Evolutionary conservation across 495 filamentous ascomycete species (phyloP).

Genomic region (Xylaria grammica): DNA sequence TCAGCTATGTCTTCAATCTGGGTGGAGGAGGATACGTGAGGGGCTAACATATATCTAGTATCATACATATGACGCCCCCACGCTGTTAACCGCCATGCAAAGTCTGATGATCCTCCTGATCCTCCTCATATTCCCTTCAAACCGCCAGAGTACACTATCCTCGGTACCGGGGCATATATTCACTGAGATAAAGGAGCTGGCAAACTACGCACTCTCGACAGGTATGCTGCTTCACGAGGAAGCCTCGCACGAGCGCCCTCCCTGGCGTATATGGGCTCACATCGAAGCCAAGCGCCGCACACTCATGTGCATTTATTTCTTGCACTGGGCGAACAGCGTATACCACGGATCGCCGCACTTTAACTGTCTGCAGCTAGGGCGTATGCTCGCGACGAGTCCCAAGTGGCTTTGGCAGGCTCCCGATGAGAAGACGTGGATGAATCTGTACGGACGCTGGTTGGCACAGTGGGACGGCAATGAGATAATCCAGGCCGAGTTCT

Average conservation of each 20-base stretch:
- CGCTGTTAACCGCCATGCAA: conserved; percentile 43
- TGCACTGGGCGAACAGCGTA: conserved; percentile 49
- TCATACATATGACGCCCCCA: conserved; percentile 37
- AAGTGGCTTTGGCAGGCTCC: conserved; percentile 49
- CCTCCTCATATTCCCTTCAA: conserved; percentile 44
- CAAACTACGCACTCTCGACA: conserved; percentile 36
- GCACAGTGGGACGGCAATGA: conserved; percentile 42
- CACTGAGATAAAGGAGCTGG: conserved; percentile 34
- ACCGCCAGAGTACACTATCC: conserved; percentile 22
- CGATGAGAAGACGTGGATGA: conserved; percentile 43
- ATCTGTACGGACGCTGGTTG: conserved; percentile 43
- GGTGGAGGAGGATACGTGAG: not conserved
- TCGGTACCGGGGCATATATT: conserved; percentile 31
- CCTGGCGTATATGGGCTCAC: conserved; percentile 45
- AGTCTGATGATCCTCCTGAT: conserved; percentile 45
- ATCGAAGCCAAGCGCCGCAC: conserved; percentile 47
- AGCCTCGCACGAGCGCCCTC: conserved; percentile 33
- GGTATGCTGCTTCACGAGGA: conserved; percentile 47
- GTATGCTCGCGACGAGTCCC: conserved; percentile 43
- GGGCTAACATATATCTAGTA: conserved; percentile 22
- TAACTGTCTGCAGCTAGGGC: conserved; percentile 44
- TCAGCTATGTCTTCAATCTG: no score
- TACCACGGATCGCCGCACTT: conserved; percentile 40
- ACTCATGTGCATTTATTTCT: conserved; percentile 37
- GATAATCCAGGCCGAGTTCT: conserved; percentile 46